Conservation (phyloP, 1,284 basidiomycete species). For the Rugiboletus extremiorientalis region DNA sequence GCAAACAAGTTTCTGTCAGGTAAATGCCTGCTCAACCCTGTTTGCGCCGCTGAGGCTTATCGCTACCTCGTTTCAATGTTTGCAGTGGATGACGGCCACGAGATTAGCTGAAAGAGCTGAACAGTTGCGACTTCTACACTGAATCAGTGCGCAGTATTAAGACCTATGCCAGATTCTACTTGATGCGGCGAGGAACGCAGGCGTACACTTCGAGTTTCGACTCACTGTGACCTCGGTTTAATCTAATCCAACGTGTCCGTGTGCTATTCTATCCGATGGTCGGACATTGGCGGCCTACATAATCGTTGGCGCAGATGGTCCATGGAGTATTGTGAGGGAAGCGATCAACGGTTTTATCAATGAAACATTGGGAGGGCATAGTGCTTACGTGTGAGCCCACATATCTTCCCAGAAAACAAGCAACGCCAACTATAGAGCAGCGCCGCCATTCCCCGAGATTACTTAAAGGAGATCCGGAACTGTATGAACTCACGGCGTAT, state of each 20-base stretch:
- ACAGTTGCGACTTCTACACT: neutral
- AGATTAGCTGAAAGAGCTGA: conserved; percentile 28
- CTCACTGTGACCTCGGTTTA: conserved; percentile 36
- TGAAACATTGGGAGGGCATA: conserved; percentile 30
- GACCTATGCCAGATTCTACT: conserved; percentile 47
- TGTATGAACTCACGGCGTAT: conserved; percentile 28
- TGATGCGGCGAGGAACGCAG: conserved; percentile 41
- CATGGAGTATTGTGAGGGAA: conserved; percentile 32
- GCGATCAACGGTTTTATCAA: conserved; percentile 19
- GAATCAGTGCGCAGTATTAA: conserved; percentile 37
- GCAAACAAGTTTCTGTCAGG: conserved; percentile 26
- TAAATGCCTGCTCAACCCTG: conserved; percentile 5
- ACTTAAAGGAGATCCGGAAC: conserved; percentile 40
- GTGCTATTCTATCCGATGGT: conserved; percentile 36
- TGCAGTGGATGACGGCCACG: conserved; percentile 45
- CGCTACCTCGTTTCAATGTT: neutral
- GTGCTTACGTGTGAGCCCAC: conserved; percentile 27
- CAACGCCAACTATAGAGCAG: conserved; percentile 23
- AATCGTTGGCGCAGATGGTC: conserved; percentile 44
- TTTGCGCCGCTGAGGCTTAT: neutral
- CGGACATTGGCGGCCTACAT: conserved; percentile 39
- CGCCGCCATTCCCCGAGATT: conserved; percentile 39
- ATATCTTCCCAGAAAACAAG: conserved; percentile 3
- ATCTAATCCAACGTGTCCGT: conserved; percentile 26
- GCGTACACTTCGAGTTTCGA: conserved; percentile 43